Base-by-base conservation (phyloP, 495 filamentous ascomycete species). In the Xylaria grammica region DNA sequence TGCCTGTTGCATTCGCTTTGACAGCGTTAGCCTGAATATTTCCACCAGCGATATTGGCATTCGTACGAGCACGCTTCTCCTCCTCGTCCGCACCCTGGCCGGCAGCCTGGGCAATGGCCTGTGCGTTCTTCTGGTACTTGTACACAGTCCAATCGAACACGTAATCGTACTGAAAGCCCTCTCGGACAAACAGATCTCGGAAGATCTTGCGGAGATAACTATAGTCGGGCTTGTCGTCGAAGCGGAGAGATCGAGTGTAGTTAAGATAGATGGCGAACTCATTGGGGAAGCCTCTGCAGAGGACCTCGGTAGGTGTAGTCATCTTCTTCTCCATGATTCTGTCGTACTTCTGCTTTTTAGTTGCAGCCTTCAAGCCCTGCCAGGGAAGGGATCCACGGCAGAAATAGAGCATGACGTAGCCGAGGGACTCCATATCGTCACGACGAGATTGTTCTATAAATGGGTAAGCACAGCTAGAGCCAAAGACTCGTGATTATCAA, bases 321-420 rank as follows among this genome's bases (percentile, higher is more conserved):
- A 99, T 98, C 90, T 99, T 99, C 89, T 99, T 99, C 85, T 99
- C 96, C 96, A 98, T 99, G 81, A 99, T 99, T 56, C 96, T 89
- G 80, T 99, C 96, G 74, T 99, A 98, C 81, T 98, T 99, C 84
- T 99, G 95, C 89, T 99, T 98, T 88, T 99, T 98, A 58, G 96
- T 99, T 69, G 96, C 96, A 84, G 96, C 96, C 87, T 99, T 99
- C 51, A 99, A 85, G 42, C 96, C 96, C 82, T 99, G 96, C 96
- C 96, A 99, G 63, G 96, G 95, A 53, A 99, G 93, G 60, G 94
- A 97, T 50, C 95, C 95, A 75, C 96, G 96, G 86, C 96, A 98
- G 84, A 99, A 99, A 84, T 99, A 99, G 52, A 99, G 89, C 96
- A 99, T 99, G 65, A 99, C 95, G 70, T 99, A 99, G 71, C 95